phyloP scores from a whole-genome alignment of 179 eudicot genomes.

The Gypsophila paniculata region DNA sequence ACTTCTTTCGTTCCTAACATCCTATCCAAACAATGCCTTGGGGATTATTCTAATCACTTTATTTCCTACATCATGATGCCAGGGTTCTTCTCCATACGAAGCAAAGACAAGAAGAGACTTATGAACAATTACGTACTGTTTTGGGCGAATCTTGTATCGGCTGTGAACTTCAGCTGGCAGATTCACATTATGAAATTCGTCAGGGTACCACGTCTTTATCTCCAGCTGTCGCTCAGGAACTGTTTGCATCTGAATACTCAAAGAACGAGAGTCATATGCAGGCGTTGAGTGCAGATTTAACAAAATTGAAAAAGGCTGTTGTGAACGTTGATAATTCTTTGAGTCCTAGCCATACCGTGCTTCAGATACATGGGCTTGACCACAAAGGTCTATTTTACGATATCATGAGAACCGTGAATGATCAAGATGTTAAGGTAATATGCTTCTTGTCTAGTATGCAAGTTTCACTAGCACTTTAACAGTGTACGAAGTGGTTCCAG shows the following conservation, averaged over 20 bases:
- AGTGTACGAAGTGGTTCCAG: not conserved
- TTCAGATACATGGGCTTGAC: conserved; percentile 76
- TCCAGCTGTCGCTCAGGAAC: conserved; percentile 60
- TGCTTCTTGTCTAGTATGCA: conserved; percentile 19
- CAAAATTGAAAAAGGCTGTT: conserved; percentile 47
- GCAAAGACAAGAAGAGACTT: conserved; percentile 58
- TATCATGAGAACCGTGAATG: conserved; percentile 75
- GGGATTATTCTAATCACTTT: not conserved
- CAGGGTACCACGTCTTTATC: conserved; percentile 59
- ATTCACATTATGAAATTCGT: conserved; percentile 44
- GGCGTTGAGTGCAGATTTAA: conserved; percentile 67
- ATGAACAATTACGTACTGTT: conserved; percentile 51
- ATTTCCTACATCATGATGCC: conserved; percentile 13
- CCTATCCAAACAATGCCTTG: no score
- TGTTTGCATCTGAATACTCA: conserved; percentile 55
- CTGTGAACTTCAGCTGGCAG: conserved; percentile 66
- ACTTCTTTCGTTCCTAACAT: no score
- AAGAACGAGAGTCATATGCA: conserved; percentile 51
- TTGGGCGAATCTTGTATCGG: conserved; percentile 67
- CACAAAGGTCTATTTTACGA: conserved; percentile 90
- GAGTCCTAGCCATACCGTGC: conserved; percentile 82
- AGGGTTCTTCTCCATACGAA: conserved; percentile 71
- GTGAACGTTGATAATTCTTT: conserved; percentile 63
- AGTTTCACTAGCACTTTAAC: not conserved
- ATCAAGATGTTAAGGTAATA: conserved; percentile 63